Evolutionary conservation across 1,139 yeast species (phyloP), one percentile per base, ranked within the genome.

Genomic region (Geotrichum fermentans): DNA sequence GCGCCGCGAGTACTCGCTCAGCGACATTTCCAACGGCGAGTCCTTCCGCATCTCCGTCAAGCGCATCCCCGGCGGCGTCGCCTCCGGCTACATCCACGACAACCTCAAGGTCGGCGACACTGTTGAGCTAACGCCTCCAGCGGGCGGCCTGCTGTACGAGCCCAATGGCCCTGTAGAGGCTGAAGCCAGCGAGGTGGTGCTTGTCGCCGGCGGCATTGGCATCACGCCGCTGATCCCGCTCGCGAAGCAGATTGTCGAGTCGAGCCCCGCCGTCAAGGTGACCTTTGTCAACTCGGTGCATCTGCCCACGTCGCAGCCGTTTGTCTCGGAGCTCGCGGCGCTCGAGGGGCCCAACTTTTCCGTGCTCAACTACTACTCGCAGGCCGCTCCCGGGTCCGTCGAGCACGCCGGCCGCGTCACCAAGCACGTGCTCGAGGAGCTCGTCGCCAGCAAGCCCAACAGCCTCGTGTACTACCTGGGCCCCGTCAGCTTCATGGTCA

Each of bases 191-290:
- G 73, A 74, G 22, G 68, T 75, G 20, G 69, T 78, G 2, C 63
- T 80, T 38, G 64, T 79, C 47, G 74, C 78, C 26, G 84, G 82
- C 47, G 89, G 88, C 48, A 80, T 81, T 55, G 89, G 88, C 55
- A 76, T 80, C 51, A 82, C 88, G 2, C 88, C 89, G 38, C 55
- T 79, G 49, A 60, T 80, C 43, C 68, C 84, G 7, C 75, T 80
- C 61, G 60, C 75, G 29, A 76, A 75, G 56, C 58, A 66, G 14
- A 73, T 73, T 16, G 44, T 53, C 21, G 18, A 36, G 11, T 26
- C 39, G 21, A 10, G 30, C 24, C 49, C 49, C 22, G 50, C 43
- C 20, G 20, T 44, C 16, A 49, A 51, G 18, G 56, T 56, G 7
- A 52, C 55, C 13, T 51, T 60, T 33, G 53, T 60, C n/a, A 61